Conservation (phyloP, 164 flowering plant species). For the Buxus sempervirens region DNA sequence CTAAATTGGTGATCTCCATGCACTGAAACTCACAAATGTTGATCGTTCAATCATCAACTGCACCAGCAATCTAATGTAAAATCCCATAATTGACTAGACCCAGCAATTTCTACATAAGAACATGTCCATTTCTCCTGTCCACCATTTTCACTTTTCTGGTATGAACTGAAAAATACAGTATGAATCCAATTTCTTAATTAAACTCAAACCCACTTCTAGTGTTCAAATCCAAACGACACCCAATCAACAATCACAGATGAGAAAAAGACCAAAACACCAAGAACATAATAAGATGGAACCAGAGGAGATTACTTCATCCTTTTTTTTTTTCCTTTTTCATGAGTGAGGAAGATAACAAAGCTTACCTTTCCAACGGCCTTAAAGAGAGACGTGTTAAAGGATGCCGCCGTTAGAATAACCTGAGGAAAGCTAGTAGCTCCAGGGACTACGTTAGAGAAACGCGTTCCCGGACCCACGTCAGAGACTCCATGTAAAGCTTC, state of each 20-base stretch:
- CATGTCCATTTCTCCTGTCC: too few relatives aligned
- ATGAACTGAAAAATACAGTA: background rate
- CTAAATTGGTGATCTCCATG: too few relatives aligned
- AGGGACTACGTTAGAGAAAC: constrained; percentile 61
- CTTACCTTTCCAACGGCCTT: constrained; percentile 88
- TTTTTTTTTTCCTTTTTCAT: too few relatives aligned
- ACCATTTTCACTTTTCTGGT: too few relatives aligned
- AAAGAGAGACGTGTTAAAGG: constrained; percentile 75
- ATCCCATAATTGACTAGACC: too few relatives aligned
- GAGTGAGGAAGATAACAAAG: background rate
- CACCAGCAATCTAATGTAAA: too few relatives aligned
- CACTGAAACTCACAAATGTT: too few relatives aligned
- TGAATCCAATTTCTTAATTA: background rate
- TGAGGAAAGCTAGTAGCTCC: constrained; percentile 96
- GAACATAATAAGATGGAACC: background rate
- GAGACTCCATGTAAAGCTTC: constrained; percentile 98
- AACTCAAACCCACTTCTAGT: background rate
- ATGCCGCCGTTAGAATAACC: constrained; percentile 80
- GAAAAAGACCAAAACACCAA: background rate
- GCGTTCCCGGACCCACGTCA: constrained; percentile 72
- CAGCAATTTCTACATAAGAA: too few relatives aligned
- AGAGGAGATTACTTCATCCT: too few relatives aligned
- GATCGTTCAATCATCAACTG: too few relatives aligned
- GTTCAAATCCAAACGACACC: background rate
- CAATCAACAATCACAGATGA: background rate